These are phyloP conservation scores for Amanita subjunquillea DNA, from an alignment of 768 basidiomycete species.

Conservation along the genomic window DNA sequence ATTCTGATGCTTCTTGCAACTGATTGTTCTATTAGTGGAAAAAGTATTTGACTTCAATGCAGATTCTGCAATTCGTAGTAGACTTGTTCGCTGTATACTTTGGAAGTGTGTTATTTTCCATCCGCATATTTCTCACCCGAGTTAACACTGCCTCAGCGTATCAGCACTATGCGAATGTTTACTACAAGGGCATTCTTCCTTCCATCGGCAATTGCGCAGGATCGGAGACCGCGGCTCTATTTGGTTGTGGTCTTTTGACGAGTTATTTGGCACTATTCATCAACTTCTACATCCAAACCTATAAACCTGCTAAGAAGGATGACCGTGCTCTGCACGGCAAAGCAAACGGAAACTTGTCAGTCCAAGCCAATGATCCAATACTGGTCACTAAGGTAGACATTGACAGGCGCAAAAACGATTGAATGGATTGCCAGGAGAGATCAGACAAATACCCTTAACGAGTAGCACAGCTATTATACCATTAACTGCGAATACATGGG, in stretches of 20 bases:
- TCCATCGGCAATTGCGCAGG: constrained; percentile 77
- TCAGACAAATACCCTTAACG: background rate
- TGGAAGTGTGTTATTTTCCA: constrained; percentile 58
- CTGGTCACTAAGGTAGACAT: background rate
- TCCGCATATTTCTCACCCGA: background rate
- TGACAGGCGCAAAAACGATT: constrained; percentile 3
- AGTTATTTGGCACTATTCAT: constrained; percentile 93
- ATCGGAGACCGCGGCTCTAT: constrained; percentile 76
- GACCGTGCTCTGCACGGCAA: constrained; percentile 37
- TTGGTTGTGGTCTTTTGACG: constrained; percentile 83
- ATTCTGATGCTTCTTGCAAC: background rate
- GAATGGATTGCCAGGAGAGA: background rate
- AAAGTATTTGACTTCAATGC: constrained; percentile 93
- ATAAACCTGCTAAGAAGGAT: constrained; percentile 45
- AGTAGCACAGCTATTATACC: constrained; percentile 4
- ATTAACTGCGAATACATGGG: background rate
- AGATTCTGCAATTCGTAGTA: constrained; percentile 93
- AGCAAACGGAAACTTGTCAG: constrained; percentile 18
- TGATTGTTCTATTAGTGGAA: constrained; percentile 66
- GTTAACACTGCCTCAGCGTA: constrained; percentile 39
- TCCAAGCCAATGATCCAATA: constrained; percentile 10
- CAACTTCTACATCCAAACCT: constrained; percentile 85
- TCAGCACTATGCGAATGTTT: constrained; percentile 64
- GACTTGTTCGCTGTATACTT: constrained; percentile 90
- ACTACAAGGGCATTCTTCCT: constrained; percentile 56